Evolutionary conservation across 305 asterid species (phyloP), one percentile per base, ranked within the genome.

Genomic region (Solanum hybrid): DNA sequence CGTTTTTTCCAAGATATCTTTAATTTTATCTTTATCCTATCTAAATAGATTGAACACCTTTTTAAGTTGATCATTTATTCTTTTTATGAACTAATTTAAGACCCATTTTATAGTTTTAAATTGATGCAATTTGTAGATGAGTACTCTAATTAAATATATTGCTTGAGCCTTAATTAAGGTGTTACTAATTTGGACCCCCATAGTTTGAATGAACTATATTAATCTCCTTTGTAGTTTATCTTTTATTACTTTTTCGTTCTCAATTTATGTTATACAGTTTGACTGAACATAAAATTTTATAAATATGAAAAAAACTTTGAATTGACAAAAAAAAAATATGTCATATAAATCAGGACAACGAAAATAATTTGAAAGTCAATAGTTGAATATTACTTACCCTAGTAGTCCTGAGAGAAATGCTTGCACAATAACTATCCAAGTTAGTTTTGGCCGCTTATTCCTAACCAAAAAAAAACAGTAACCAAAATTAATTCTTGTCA

Each of bases 321-420:
- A 40, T 57, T 3, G 10, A 57, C 7, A 6, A 0, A 57, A 57
- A 51, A n/a, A n/a, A n/a, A n/a, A n/a, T n/a, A n/a, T 18, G 4
- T 51, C 67, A 6, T 51, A 51, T 51, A 51, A 51, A 0, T 51
- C 1, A 51, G 4, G 2, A 51, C n/a, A 51, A 6, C 4, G 2
- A 18, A 57, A 18, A 37, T 35, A 24, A 22, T 80, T 80, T 16
- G 16, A 35, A 51, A 73, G 10, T 18, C 16, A 86, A 71, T 26
- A 28, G 51, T 18, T 18, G 20, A 12, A 69, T 10, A 34, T 80
- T 0, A 74, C 90, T 92, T 84, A 92, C 93, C 93, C 91, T 34
- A 92, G 87, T n/a, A 92, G 39, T 37, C 91, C 93, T 13, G 90
- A 86, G 11, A 92, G 57, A 89, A 92, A 92, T 90, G 92, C 88